Percentiles rank a stretch among this genome's conserved stretches.
phyloP scores from a whole-genome alignment of 306 rosid genomes.

The Mucuna pruriens region DNA sequence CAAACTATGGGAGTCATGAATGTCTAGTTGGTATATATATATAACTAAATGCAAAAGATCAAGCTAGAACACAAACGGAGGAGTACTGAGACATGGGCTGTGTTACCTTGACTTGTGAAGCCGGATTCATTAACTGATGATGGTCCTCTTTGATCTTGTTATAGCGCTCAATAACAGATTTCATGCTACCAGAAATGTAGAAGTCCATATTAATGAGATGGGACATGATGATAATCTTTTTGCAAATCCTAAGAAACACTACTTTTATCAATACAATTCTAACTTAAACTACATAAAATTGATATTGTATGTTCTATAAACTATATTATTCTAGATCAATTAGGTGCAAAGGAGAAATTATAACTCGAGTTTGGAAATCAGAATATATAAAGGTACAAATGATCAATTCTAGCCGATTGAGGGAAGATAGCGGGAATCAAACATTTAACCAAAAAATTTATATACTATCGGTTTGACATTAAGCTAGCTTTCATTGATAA shows the following conservation, averaged over 20 bases:
- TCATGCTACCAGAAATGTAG: slow-evolving; percentile 52
- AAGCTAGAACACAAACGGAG: background rate
- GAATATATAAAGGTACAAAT: background rate
- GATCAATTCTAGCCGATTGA: background rate
- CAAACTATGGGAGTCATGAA: background rate
- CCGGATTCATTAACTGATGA: slow-evolving; percentile 50
- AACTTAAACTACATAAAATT: background rate
- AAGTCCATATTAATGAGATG: background rate
- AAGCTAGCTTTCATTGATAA: too few relatives aligned
- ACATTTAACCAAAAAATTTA: too few relatives aligned
- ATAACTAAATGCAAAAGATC: background rate
- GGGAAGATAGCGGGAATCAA: too few relatives aligned
- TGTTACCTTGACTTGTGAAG: slow-evolving; percentile 63
- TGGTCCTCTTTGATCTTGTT: slow-evolving; percentile 56
- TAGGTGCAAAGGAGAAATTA: too few relatives aligned
- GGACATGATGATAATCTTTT: background rate
- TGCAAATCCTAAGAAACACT: background rate
- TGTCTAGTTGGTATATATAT: background rate
- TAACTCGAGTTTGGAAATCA: too few relatives aligned
- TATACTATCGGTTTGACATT: too few relatives aligned
- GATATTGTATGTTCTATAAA: background rate
- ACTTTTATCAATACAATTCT: background rate
- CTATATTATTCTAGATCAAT: too few relatives aligned
- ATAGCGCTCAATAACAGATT: slow-evolving; percentile 59
- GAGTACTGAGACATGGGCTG: background rate